Conservation (phyloP, 257 asterid genomes). For the Jacaranda mimosifolia region DNA sequence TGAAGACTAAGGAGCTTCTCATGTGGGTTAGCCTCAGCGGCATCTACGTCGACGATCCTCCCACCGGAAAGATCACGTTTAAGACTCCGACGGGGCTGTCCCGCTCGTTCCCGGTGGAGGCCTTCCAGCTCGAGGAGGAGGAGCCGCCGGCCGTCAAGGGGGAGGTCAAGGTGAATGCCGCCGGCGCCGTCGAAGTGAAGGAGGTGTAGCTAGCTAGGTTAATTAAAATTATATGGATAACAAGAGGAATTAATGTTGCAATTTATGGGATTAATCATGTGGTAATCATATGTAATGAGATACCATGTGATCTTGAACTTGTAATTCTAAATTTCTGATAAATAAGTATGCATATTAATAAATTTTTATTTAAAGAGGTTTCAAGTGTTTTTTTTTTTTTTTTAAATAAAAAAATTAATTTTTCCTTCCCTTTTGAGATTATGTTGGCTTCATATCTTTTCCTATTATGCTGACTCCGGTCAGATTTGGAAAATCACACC, state of each 20-base stretch:
- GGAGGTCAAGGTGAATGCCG: conserved; percentile 15
- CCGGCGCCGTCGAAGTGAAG: conserved; percentile 34
- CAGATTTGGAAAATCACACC: too few species aligned
- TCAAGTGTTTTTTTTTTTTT: too few species aligned
- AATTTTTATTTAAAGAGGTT: too few species aligned
- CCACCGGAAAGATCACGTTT: conserved; percentile 65
- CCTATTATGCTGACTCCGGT: too few species aligned
- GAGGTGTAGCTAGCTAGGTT: conserved; percentile 27
- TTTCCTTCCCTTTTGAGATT: too few species aligned
- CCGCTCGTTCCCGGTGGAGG: conserved; percentile 61
- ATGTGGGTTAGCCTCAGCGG: conserved; percentile 64
- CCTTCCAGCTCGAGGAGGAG: conserved; percentile 52
- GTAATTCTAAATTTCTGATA: neutral
- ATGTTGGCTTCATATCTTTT: too few species aligned
- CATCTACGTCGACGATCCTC: conserved; percentile 54
- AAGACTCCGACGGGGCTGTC: conserved; percentile 65
- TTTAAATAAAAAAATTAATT: too few species aligned
- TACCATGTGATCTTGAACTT: neutral
- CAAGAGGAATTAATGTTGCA: neutral
- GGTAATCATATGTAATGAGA: neutral
- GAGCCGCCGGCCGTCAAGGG: neutral
- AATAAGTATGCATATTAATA: neutral
- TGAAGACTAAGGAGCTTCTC: conserved; percentile 74
- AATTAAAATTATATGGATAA: neutral
- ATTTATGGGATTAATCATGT: neutral